Percentiles rank a stretch among this genome's conserved stretches.
Conservation (phyloP, 2,329 filamentous ascomycete genomes). For the Leptodontidium sp. region DNA sequence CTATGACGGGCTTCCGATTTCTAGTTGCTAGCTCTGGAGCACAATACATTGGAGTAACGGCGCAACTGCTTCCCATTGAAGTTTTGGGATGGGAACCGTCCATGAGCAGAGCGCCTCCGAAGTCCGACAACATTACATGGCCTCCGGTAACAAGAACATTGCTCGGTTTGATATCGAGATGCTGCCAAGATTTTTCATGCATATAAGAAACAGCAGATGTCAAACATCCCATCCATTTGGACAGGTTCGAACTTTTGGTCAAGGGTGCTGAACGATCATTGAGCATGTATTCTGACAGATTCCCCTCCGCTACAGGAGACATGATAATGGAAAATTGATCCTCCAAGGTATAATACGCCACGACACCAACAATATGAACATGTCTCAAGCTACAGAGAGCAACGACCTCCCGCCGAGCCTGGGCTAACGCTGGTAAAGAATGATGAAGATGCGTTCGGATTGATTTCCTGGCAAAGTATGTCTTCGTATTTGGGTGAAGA, state of each 20-base stretch:
- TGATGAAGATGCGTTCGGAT: conserved; percentile 1
- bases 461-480: conserved; percentile 19
- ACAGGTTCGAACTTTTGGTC: conserved; percentile 10
- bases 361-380: conserved; percentile 15
- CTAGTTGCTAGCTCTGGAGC: conserved; percentile 18
- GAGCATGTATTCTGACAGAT: conserved; percentile 20
- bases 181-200: conserved; percentile 19
- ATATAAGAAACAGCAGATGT: conserved; percentile 21
- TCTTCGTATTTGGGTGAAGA: conserved; percentile 1
- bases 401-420: conserved; percentile 18
- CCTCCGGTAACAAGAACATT: conserved; percentile 15
- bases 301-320: conserved; percentile 21
- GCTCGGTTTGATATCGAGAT: conserved; percentile 28
- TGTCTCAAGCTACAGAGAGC: conserved; percentile 21
- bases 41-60: conserved; percentile 25
- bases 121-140: conserved; percentile 21
- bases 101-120: conserved; percentile 19
- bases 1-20: not conserved
- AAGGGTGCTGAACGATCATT: not conserved
- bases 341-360: conserved; percentile 19
- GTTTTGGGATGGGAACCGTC: not conserved
- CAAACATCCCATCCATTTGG: conserved; percentile 23
- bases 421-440: not conserved
- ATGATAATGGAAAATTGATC: conserved; percentile 23
- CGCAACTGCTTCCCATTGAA: not conserved